These are phyloP conservation scores for Psilocybe subaeruginosa DNA, from an alignment of 768 basidiomycete genomes.

Conservation along the genomic window DNA sequence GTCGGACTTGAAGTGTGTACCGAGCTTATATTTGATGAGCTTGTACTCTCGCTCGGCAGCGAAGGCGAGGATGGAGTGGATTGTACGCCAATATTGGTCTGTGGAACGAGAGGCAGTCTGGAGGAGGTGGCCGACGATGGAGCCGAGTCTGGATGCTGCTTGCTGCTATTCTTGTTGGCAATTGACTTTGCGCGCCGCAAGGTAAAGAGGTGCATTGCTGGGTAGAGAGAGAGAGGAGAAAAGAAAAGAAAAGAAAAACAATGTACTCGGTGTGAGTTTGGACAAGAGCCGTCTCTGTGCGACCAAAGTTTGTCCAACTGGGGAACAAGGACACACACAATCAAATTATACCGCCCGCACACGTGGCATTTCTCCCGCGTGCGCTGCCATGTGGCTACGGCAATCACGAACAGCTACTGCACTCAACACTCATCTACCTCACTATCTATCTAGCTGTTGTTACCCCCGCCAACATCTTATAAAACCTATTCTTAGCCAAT, in stretches of 20 bases:
- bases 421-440: no score
- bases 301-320: conserved; percentile 21
- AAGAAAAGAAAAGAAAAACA: conserved; percentile 13
- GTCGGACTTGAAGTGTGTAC: conserved; percentile 2
- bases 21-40: conserved; percentile 7
- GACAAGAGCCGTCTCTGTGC: conserved; percentile 15
- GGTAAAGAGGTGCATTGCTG: conserved; percentile 26
- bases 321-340: conserved; percentile 30
- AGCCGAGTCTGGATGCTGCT: conserved; percentile 8
- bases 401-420: conserved; percentile 17
- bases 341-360: conserved; percentile 25
- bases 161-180: conserved; percentile 11
- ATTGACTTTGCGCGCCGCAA: conserved; percentile 27
- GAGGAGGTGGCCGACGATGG: conserved; percentile 18
- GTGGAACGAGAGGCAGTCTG: conserved; percentile 17
- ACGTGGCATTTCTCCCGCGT: conserved; percentile 31
- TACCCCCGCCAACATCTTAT: no score
- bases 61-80: conserved; percentile 6
- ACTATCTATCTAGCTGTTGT: background rate
- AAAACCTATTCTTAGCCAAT: no score
- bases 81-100: conserved; percentile 14
- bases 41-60: conserved; percentile 3
- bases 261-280: conserved; percentile 9
- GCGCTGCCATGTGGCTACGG: conserved; percentile 30
- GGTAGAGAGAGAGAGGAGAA: conserved; percentile 11